These are phyloP conservation scores for Rutstroemia sp. DNA, from an alignment of 2,329 filamentous ascomycete species.

Conservation along the genomic window DNA sequence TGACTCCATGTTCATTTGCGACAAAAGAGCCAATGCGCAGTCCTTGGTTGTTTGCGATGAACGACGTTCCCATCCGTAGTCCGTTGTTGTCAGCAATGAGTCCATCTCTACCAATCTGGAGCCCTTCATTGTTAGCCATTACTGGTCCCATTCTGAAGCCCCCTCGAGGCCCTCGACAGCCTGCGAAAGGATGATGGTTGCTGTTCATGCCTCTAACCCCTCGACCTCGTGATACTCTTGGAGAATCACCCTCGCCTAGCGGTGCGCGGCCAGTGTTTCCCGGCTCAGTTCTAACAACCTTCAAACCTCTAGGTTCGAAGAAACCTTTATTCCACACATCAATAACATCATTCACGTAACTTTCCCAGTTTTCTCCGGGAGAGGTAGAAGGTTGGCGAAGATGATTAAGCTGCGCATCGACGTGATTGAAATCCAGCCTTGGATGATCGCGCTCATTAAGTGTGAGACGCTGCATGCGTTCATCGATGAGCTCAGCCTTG, in stretches of 20 bases:
- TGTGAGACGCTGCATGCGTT: slow-evolving; percentile 22
- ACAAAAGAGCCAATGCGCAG: slow-evolving; percentile 29
- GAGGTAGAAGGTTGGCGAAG: slow-evolving; percentile 16
- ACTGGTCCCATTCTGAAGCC: slow-evolving; percentile 11
- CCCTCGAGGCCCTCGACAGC: not conserved
- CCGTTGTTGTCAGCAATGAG: slow-evolving; percentile 23
- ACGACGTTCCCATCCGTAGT: slow-evolving; percentile 16
- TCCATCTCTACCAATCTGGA: slow-evolving; percentile 9
- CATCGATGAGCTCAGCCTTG: slow-evolving; percentile 34
- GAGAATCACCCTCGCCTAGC: not conserved
- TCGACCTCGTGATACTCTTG: not conserved
- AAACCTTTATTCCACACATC: slow-evolving; percentile 51
- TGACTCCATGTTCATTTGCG: slow-evolving; percentile 17
- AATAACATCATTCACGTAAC: slow-evolving; percentile 35
- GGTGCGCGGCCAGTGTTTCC: not conserved
- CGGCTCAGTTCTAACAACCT: slow-evolving; percentile 35
- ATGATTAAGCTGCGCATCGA: slow-evolving; percentile 37
- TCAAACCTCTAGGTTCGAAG: slow-evolving; percentile 44
- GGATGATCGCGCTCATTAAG: slow-evolving; percentile 17
- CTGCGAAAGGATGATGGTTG: not conserved
- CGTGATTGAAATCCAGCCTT: slow-evolving; percentile 27
- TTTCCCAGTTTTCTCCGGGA: slow-evolving; percentile 15
- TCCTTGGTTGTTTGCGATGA: slow-evolving; percentile 34
- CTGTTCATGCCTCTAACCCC: not conserved
- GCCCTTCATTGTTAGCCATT: slow-evolving; percentile 11